Base-by-base conservation (phyloP, 2,329 filamentous ascomycete genomes). In the Dactylella cylindrospora region DNA sequence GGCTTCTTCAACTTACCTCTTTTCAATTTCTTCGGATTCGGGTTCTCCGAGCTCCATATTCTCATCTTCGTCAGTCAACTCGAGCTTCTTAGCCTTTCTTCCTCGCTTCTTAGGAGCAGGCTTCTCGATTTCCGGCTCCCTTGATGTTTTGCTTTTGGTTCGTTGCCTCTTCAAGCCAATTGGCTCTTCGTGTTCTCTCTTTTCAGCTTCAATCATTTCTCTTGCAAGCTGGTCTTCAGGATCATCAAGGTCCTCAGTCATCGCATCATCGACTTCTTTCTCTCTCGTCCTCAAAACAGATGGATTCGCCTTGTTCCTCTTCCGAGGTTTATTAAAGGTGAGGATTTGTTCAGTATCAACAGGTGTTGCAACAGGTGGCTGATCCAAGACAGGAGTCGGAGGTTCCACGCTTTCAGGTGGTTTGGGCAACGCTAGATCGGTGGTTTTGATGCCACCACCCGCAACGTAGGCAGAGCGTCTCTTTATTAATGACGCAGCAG, bases 181-280 rank as follows among this genome's bases (percentile, higher is more conserved):
- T n/a, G n/a, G 38, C 13, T 61, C 55, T n/a, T 47, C 55, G 22
- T 47, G 53, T 2, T 43, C 25, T 17, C 55, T 13, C 10, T 47
- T 38, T 17, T 61, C 47, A 5, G 41, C 41, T 31, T 61, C 55
- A 22, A 39, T 26, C 47, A 49, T 53, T 13, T 61, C 55, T 10
- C 55, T 25, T 4, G 29, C 41, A 8, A 52, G 38, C 15, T 53
- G 55, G 17, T 40, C 55, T 5, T 61, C 55, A 1, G 43, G 47
- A 10, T 61, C 55, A 13, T 61, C 55, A 3, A 39, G 33, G 17
- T 22, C 17, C 13, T 52, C 55, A 3, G 55, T 31, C 47, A 52
- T 53, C 15, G 55, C 55, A 28, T 61, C 54, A 44, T 61, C 55
- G 10, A 61, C 55, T 29, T 61, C 55, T 36, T 61, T 61, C 29